phyloP scores from a whole-genome alignment of 31 red algal species.

The Odonthalia washingtoniensis region DNA sequence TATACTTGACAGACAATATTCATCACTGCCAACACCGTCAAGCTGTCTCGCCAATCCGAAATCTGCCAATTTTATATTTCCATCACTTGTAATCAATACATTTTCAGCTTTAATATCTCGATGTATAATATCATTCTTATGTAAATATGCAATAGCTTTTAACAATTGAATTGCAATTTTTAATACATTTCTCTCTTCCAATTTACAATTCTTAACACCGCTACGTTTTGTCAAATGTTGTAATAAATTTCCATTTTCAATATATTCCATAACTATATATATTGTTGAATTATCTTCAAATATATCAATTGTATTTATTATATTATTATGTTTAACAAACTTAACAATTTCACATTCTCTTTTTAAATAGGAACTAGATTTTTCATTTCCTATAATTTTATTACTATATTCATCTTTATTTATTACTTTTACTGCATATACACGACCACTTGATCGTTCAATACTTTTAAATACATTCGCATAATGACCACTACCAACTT shows the following conservation, averaged over 20 bases:
- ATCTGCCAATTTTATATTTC: conserved; percentile 78
- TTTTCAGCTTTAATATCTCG: conserved; percentile 88
- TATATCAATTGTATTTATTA: conserved; percentile 54
- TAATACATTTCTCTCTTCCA: conserved; percentile 45
- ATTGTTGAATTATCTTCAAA: conserved; percentile 53
- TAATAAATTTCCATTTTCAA: conserved; percentile 43
- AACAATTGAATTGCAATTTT: conserved; percentile 59
- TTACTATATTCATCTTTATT: too few species aligned
- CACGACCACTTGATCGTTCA: conserved; percentile 44
- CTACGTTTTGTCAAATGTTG: conserved; percentile 9
- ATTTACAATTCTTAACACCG: conserved; percentile 24
- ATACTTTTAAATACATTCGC: conserved; percentile 50
- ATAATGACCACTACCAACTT: conserved; percentile 61
- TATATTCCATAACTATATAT: conserved; percentile 71
- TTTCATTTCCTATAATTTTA: conserved; percentile 34
- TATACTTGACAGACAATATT: conserved; percentile 50
- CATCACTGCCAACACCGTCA: conserved; percentile 27
- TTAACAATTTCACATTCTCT: conserved; percentile 65
- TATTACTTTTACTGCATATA: conserved; percentile 52
- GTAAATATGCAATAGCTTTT: conserved; percentile 65
- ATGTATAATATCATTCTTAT: conserved; percentile 74
- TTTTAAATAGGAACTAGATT: conserved; percentile 20
- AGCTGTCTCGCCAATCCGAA: conserved; percentile 73
- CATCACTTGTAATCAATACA: conserved; percentile 73
- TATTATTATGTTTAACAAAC: conserved; percentile 41